A percentile compares a stretch with the other conserved stretches of the same genome.
Conservation (phyloP, 108 stramenopile species). For the Nitzschia palea region DNA sequence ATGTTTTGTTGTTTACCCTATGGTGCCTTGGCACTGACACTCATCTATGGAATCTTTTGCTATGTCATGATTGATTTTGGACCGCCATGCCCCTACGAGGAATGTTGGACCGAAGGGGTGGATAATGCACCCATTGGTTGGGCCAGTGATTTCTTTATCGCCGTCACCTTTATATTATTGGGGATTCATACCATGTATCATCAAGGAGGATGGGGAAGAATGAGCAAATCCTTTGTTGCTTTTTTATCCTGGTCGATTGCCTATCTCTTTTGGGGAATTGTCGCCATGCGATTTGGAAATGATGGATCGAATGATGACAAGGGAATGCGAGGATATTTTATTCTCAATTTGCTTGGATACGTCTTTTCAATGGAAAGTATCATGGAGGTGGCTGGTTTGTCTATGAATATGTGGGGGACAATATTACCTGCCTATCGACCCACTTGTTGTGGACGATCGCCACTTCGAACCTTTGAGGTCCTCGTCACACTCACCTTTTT, state of each 20-base stretch:
- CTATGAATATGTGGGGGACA: not conserved
- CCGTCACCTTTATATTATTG: not conserved
- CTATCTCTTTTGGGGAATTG: not conserved
- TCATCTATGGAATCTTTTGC: constrained; percentile 3
- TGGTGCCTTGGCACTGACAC: not conserved
- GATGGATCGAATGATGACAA: constrained; percentile 8
- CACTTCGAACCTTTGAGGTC: not conserved
- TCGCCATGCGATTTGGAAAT: not conserved
- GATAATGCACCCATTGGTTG: constrained; percentile 15
- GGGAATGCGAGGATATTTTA: constrained; percentile 5
- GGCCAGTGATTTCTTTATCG: constrained; percentile 2
- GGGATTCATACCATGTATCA: not conserved
- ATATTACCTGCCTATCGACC: not conserved
- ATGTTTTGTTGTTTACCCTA: not conserved
- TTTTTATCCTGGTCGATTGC: not conserved
- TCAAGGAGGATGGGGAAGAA: not conserved
- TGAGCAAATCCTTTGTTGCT: not conserved
- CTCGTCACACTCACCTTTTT: not conserved
- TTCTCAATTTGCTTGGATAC: constrained; percentile 10
- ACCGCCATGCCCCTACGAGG: not conserved
- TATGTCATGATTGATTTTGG: not conserved
- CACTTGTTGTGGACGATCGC: not conserved
- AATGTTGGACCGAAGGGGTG: constrained; percentile 6
- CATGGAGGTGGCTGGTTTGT: constrained; percentile 1
- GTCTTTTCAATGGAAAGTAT: not conserved